Conservation (phyloP, 2,329 filamentous ascomycete species). For the Penicillium hordei region DNA sequence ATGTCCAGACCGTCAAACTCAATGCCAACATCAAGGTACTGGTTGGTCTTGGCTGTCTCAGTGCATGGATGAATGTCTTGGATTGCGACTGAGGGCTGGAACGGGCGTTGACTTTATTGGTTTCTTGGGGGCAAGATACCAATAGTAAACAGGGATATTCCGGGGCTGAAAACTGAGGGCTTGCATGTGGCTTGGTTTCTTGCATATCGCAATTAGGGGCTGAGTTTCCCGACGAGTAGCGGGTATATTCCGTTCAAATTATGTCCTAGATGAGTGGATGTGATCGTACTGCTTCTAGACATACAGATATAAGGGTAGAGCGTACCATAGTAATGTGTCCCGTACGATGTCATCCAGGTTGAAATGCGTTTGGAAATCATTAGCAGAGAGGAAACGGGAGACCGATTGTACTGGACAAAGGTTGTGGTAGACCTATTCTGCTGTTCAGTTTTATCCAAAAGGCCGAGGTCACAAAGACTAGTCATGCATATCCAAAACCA, state of each 20-base stretch:
- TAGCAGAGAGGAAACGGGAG: background rate
- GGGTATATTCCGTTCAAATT: background rate
- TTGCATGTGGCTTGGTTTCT: background rate
- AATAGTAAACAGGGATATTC: background rate
- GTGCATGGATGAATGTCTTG: background rate
- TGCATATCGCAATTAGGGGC: background rate
- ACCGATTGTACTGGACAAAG: background rate
- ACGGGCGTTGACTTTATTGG: background rate
- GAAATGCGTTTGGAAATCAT: background rate
- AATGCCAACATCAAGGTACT: background rate
- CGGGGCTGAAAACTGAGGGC: background rate
- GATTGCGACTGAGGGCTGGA: background rate
- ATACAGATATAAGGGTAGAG: background rate
- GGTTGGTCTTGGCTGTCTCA: background rate
- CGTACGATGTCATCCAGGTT: background rate
- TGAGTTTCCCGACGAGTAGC: background rate
- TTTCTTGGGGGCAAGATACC: background rate
- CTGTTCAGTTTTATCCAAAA: slow-evolving; percentile 9
- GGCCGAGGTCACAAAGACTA: background rate
- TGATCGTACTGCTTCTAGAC: background rate
- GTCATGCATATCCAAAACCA: background rate
- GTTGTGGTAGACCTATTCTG: background rate
- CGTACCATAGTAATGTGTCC: background rate
- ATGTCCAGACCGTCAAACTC: background rate
- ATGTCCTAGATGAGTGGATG: background rate